These are phyloP conservation scores for Phanerochaete sordida DNA, from an alignment of 768 basidiomycete species.

Conservation along the genomic window DNA sequence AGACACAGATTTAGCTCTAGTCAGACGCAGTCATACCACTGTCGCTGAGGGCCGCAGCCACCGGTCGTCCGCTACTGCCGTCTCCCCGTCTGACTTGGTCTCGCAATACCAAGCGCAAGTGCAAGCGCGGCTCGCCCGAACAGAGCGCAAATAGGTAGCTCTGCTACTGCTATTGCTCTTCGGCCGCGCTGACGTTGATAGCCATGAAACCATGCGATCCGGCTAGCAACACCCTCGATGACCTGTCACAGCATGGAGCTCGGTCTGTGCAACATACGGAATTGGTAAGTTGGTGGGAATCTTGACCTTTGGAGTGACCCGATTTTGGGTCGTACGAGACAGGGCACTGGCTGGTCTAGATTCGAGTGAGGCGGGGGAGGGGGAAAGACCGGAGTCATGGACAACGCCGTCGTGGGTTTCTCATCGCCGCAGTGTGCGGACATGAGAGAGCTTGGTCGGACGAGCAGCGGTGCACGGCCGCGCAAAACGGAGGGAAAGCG, in stretches of 20 bases:
- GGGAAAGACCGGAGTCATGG: slow-evolving; percentile 1
- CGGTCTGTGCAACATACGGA: not conserved
- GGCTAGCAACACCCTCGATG: not conserved
- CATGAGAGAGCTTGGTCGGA: slow-evolving; percentile 2
- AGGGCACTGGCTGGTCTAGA: not conserved
- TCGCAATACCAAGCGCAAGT: no score
- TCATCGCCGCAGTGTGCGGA: not conserved
- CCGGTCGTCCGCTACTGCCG: not conserved
- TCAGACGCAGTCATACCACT: not conserved
- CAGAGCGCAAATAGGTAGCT: not conserved
- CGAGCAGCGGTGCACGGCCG: slow-evolving; percentile 2
- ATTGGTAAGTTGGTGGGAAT: not conserved
- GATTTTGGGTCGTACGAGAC: not conserved
- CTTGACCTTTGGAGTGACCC: not conserved
- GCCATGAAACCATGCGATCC: not conserved
- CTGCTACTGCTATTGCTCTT: not conserved
- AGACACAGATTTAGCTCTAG: not conserved
- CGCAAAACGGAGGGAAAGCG: not conserved
- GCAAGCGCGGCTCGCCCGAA: not conserved
- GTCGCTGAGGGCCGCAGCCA: not conserved
- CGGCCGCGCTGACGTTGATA: not conserved
- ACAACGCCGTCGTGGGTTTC: not conserved
- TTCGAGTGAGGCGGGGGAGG: not conserved
- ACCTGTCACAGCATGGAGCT: not conserved
- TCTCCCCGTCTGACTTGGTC: not conserved